These are phyloP conservation scores for Oenanthe sinensis DNA, from an alignment of 129 eudicot species.

Conservation along the genomic window DNA sequence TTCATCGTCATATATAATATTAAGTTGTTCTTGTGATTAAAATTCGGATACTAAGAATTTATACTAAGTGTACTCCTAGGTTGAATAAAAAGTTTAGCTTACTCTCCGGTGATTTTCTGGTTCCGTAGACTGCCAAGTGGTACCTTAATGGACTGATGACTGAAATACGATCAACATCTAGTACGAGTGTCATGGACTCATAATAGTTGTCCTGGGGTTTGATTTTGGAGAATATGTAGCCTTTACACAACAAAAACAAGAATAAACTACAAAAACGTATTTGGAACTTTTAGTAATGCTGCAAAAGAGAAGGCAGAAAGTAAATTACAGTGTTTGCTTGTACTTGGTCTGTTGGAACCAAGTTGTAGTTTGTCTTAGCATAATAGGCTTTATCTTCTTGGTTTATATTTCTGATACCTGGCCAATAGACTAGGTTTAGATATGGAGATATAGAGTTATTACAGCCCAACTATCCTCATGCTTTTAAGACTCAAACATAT, in stretches of 20 bases:
- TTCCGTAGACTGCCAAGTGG: not conserved
- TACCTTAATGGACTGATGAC: not conserved
- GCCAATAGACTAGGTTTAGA: not conserved
- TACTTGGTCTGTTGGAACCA: not conserved
- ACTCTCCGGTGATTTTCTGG: no score
- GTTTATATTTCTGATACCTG: not conserved
- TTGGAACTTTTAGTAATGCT: not conserved
- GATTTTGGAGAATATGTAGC: not conserved
- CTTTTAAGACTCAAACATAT: no score
- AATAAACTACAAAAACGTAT: no score
- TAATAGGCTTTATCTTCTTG: not conserved
- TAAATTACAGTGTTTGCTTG: not conserved
- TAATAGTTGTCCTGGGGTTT: not conserved
- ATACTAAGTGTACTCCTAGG: no score
- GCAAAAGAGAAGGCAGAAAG: not conserved
- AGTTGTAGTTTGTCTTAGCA: not conserved
- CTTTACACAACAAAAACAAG: not conserved
- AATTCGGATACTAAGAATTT: no score
- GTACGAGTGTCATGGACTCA: not conserved
- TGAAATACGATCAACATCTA: not conserved
- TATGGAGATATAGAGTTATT: no score
- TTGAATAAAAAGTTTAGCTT: no score
- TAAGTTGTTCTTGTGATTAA: no score
- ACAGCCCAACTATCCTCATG: not conserved
- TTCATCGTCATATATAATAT: no score